Conservation (phyloP, 2,329 filamentous ascomycete genomes). For the Aspergillus pseudotamarii region DNA sequence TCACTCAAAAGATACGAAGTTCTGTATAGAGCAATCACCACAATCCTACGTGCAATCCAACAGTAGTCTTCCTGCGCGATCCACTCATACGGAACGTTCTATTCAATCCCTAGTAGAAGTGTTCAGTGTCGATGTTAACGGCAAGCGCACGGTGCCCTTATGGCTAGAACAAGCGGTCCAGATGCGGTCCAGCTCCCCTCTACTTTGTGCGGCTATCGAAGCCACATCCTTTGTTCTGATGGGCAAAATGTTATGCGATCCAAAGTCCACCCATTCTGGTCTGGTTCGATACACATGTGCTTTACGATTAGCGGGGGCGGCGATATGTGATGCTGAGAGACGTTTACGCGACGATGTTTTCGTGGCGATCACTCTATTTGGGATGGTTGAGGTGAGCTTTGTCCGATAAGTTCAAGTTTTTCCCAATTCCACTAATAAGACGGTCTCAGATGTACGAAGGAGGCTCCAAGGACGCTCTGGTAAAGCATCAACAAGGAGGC, state of each 20-base stretch:
- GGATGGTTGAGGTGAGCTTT: not conserved
- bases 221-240: not conserved
- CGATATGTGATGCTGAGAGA: not conserved
- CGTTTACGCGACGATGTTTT: not conserved
- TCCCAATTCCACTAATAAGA: not conserved
- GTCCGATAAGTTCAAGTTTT: too few species aligned
- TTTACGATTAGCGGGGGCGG: not conserved
- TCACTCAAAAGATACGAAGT: not conserved
- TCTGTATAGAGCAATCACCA: not conserved
- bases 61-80: not conserved
- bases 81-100: not conserved
- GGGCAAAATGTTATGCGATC: not conserved
- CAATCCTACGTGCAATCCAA: not conserved
- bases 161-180: not conserved
- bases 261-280: not conserved
- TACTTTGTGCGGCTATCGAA: not conserved
- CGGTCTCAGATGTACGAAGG: not conserved
- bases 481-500: constrained; percentile 3
- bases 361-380: not conserved
- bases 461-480: not conserved
- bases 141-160: not conserved
- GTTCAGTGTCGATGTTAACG: not conserved
- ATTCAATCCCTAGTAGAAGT: constrained; percentile 3
- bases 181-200: not conserved
- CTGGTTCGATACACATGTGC: constrained; percentile 2